Evolutionary conservation across 1,284 basidiomycete genomes (phyloP).

Genomic region (Fomitopsis schrenkii): DNA sequence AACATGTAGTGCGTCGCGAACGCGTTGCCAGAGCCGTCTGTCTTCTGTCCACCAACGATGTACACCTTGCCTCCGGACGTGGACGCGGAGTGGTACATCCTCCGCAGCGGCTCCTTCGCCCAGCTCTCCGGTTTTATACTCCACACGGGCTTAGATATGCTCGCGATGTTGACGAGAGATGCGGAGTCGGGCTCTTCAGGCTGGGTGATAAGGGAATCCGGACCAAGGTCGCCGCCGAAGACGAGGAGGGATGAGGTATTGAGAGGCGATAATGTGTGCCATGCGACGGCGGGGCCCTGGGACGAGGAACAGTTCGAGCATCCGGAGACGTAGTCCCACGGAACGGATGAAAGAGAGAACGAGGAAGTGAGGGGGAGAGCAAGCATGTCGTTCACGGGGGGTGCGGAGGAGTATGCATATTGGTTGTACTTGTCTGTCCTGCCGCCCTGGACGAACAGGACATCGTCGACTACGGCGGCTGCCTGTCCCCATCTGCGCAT

Average conservation of each 20-base stretch:
- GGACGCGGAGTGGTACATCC: conserved; percentile 67
- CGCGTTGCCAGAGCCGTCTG: conserved; percentile 66
- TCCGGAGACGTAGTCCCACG: conserved; percentile 57
- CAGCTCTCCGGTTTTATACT: conserved; percentile 46
- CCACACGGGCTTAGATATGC: conserved; percentile 30
- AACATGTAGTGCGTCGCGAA: conserved; percentile 68
- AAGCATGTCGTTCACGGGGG: conserved; percentile 67
- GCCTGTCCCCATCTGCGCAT: conserved; percentile 78
- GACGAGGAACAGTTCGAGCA: conserved; percentile 39
- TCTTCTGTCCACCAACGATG: conserved; percentile 73
- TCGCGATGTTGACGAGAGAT: conserved; percentile 27
- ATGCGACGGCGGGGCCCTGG: conserved; percentile 65
- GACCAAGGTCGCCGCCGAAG: conserved; percentile 74
- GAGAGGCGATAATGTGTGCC: conserved; percentile 74
- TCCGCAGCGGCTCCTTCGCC: conserved; percentile 65
- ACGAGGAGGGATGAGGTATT: conserved; percentile 50
- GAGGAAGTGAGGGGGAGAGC: conserved; percentile 58
- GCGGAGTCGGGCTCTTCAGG: conserved; percentile 61
- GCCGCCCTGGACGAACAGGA: conserved; percentile 74
- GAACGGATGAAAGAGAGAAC: conserved; percentile 58
- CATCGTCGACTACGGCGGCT: conserved; percentile 52
- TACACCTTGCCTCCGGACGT: conserved; percentile 47
- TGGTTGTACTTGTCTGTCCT: conserved; percentile 67
- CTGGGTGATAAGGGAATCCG: conserved; percentile 49
- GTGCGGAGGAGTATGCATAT: conserved; percentile 72